Evolutionary conservation across 2,329 filamentous ascomycete species (phyloP).

Genomic region (Myriosclerotinia curreyana): DNA sequence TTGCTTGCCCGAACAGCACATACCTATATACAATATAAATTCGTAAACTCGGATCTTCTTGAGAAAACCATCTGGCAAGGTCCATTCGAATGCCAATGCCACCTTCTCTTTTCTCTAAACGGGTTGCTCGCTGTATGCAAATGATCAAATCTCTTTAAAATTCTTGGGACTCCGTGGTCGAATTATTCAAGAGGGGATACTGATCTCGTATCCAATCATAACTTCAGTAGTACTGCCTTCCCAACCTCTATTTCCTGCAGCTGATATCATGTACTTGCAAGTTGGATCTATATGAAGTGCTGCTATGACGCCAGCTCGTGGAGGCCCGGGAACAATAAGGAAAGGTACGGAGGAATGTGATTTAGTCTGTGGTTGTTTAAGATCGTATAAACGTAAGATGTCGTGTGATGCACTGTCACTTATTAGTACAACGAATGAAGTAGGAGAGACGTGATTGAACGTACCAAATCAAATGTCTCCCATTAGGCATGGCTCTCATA

Average conservation of each 20-base stretch:
- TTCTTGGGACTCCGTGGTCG: accelerated
- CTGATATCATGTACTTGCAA: constrained; percentile 86
- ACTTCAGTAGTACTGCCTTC: constrained; percentile 89
- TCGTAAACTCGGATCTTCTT: background rate
- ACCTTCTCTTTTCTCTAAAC: background rate
- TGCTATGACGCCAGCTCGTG: constrained; percentile 79
- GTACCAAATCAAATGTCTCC: constrained; percentile 83
- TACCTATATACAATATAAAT: background rate
- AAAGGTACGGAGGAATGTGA: constrained; percentile 85
- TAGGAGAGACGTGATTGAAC: constrained; percentile 33
- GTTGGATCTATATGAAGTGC: constrained; percentile 84
- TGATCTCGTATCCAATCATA: constrained; percentile 89
- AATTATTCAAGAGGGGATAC: constrained; percentile 25
- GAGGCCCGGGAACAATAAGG: constrained; percentile 88
- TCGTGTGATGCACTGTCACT: constrained; percentile 75
- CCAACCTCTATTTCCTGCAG: constrained; percentile 91
- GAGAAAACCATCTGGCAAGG: background rate
- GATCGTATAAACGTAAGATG: constrained; percentile 88
- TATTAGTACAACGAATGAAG: constrained; percentile 1
- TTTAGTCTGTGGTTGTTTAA: constrained; percentile 60
- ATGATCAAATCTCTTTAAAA: background rate
- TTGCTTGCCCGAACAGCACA: background rate
- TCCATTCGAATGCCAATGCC: background rate
- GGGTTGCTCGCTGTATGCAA: background rate
- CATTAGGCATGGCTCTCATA: constrained; percentile 87